These are phyloP conservation scores for Diplodia corticola DNA, from an alignment of 2,329 filamentous ascomycete genomes.

Conservation along the genomic window DNA sequence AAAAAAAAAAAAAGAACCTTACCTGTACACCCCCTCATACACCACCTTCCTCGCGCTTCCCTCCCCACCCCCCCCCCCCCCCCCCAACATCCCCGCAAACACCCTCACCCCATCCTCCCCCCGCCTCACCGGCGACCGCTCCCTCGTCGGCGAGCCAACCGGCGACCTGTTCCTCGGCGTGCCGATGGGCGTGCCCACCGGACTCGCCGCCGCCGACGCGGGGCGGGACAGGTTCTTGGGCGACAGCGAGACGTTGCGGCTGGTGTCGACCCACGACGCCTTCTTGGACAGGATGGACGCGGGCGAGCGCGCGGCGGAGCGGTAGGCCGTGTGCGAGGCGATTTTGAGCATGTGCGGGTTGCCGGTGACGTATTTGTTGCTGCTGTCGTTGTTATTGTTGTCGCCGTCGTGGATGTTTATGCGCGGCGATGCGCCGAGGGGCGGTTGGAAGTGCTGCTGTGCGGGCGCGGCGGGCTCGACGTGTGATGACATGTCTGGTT, in stretches of 20 bases:
- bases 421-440: too few species aligned
- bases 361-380: background rate
- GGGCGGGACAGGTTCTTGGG: background rate
- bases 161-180: background rate
- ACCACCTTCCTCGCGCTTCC: slow-evolving; percentile 56
- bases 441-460: background rate
- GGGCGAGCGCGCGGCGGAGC: slow-evolving; percentile 24
- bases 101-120: background rate
- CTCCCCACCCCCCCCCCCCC: slow-evolving; percentile 27
- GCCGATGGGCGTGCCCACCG: background rate
- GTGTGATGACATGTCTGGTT: background rate
- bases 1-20: background rate
- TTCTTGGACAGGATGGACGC: slow-evolving; percentile 17
- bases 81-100: slow-evolving; percentile 27
- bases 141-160: too few species aligned
- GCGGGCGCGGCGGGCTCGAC: background rate
- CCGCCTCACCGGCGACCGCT: too few species aligned
- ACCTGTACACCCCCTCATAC: slow-evolving; percentile 60
- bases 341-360: slow-evolving; percentile 32
- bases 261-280: slow-evolving; percentile 8
- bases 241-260: slow-evolving; percentile 6
- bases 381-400: background rate
- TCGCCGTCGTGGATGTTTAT: background rate
- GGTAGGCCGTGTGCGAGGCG: slow-evolving; percentile 28
- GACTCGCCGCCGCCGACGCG: background rate